phyloP scores from a whole-genome alignment of 495 filamentous ascomycete species.

The Ramalina intermedia region DNA sequence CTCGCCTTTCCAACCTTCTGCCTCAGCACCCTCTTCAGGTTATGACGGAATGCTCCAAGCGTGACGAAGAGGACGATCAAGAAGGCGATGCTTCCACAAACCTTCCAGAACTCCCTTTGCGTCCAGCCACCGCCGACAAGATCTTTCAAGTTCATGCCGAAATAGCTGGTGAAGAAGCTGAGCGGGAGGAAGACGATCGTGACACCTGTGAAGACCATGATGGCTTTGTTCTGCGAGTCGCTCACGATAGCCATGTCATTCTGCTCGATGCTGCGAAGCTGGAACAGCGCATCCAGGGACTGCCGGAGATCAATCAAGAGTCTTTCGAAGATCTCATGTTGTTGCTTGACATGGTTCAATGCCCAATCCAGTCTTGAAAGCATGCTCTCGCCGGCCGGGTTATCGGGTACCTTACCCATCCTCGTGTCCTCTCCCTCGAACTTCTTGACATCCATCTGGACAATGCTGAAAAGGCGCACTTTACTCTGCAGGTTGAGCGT shows the following conservation, averaged over 20 bases:
- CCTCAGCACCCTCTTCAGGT: conserved; percentile 4
- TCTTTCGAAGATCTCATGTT: conserved; percentile 12
- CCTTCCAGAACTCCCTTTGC: conserved; percentile 18
- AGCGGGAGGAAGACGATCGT: conserved; percentile 22
- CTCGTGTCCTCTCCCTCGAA: conserved; percentile 15
- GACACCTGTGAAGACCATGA: conserved; percentile 19
- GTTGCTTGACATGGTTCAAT: conserved; percentile 8
- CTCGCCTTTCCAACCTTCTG: background rate
- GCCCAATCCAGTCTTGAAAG: conserved; percentile 11
- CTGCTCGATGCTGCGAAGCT: conserved; percentile 20
- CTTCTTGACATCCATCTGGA: conserved; percentile 15
- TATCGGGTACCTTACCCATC: conserved; percentile 8
- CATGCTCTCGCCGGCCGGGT: conserved; percentile 11
- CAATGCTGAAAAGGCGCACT: conserved; percentile 14
- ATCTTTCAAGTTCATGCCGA: conserved; percentile 25
- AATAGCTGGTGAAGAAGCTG: conserved; percentile 19
- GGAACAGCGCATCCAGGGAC: conserved; percentile 17
- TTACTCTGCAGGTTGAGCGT: conserved; percentile 13
- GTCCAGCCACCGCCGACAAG: conserved; percentile 12
- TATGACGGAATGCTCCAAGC: conserved; percentile 10
- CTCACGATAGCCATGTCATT: conserved; percentile 19
- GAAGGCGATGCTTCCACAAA: conserved; percentile 16
- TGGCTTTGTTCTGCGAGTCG: conserved; percentile 20
- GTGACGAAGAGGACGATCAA: conserved; percentile 14
- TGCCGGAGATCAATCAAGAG: conserved; percentile 15